Evolutionary conservation across 1,139 yeast species (phyloP).

Genomic region (Suhomyces bolitotheri): DNA sequence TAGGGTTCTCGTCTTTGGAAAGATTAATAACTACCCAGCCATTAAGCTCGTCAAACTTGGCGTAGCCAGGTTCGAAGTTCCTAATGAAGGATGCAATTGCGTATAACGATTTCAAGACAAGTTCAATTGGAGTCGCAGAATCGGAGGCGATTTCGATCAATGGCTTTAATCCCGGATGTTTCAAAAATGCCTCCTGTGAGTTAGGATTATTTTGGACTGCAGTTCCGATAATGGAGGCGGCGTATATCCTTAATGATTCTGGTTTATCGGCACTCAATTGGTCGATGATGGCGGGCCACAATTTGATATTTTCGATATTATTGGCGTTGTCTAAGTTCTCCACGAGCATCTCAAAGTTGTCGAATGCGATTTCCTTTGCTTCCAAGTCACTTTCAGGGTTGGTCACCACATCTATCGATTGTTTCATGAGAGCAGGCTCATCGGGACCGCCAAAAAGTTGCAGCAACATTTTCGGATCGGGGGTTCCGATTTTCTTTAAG

Average conservation of each 20-base stretch:
- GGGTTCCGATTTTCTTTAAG: conserved; percentile 57
- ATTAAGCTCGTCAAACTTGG: conserved; percentile 49
- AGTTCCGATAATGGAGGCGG: conserved; percentile 80
- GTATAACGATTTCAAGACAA: conserved; percentile 65
- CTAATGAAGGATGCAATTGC: conserved; percentile 78
- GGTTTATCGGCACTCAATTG: conserved; percentile 46
- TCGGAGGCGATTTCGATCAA: conserved; percentile 44
- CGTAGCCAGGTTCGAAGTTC: conserved; percentile 61
- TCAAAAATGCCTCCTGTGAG: conserved; percentile 64
- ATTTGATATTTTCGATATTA: conserved; percentile 75
- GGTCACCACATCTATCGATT: conserved; percentile 63
- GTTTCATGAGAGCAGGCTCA: conserved; percentile 83
- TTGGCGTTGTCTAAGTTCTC: conserved; percentile 95
- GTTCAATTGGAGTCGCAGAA: conserved; percentile 29
- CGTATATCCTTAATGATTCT: conserved; percentile 49
- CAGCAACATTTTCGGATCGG: conserved; percentile 75
- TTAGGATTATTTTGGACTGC: conserved; percentile 89
- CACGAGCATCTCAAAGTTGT: conserved; percentile 89
- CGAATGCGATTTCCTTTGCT: conserved; percentile 73
- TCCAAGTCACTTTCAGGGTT: conserved; percentile 64
- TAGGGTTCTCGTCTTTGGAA: conserved; percentile 26
- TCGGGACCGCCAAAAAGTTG: conserved; percentile 84
- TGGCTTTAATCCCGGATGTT: conserved; percentile 50
- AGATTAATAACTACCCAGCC: conserved; percentile 60
- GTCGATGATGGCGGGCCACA: conserved; percentile 71